Conservation (phyloP, 2,329 filamentous ascomycete species). For the Fusarium siculi region DNA sequence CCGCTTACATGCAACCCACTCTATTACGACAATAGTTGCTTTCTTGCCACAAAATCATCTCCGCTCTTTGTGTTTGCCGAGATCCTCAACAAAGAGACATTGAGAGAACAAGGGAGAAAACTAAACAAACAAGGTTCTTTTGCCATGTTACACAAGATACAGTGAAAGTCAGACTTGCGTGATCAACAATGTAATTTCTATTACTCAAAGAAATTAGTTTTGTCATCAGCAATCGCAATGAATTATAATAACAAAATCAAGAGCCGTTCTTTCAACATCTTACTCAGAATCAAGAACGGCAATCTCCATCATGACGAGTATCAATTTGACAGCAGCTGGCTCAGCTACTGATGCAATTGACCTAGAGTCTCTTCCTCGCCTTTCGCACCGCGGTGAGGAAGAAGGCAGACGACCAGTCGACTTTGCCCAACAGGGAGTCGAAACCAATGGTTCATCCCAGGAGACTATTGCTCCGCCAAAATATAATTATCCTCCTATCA, state of each 20-base stretch:
- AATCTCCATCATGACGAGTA: neutral
- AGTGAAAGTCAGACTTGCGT: neutral
- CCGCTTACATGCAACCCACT: neutral
- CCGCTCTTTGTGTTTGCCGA: neutral
- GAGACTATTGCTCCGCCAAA: neutral
- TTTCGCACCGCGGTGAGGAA: neutral
- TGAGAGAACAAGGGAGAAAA: neutral
- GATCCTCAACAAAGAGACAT: neutral
- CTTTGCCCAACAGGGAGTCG: neutral
- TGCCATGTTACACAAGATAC: neutral
- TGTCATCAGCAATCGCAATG: neutral
- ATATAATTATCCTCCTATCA: neutral
- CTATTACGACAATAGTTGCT: neutral
- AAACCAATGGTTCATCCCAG: neutral
- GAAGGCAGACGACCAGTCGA: neutral
- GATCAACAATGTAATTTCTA: neutral
- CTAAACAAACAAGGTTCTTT: neutral
- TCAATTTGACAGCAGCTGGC: neutral
- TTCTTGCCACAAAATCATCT: neutral
- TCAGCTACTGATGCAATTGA: neutral
- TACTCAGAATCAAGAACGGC: neutral
- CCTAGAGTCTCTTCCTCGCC: neutral
- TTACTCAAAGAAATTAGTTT: neutral
- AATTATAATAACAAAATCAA: neutral
- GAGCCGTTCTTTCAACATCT: neutral